These are phyloP conservation scores for Paramecium primaurelia DNA, from an alignment of 73 alveolate genomes.

Conservation along the genomic window DNA sequence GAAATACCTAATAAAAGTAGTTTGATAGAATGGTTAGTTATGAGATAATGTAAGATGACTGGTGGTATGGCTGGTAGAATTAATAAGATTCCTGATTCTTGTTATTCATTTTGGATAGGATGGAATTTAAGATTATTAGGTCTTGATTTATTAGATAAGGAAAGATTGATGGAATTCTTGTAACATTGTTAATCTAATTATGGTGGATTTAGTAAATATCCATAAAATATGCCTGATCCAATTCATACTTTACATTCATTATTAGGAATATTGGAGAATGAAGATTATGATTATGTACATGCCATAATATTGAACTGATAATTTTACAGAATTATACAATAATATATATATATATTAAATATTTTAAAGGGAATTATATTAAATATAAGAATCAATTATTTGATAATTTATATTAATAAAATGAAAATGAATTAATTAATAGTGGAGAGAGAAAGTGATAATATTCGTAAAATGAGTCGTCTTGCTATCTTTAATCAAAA, in stretches of 20 bases:
- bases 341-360: neutral
- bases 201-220: slow-evolving; percentile 34
- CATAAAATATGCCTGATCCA: neutral
- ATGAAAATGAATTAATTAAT: neutral
- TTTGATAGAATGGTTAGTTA: slow-evolving; percentile 78
- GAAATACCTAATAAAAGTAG: slow-evolving; percentile 45
- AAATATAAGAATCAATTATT: neutral
- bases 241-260: slow-evolving; percentile 40
- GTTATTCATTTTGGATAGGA: slow-evolving; percentile 97
- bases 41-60: slow-evolving; percentile 77
- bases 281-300: slow-evolving; percentile 14
- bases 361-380: too few species aligned
- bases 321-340: neutral
- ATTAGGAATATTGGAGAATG: neutral
- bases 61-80: slow-evolving; percentile 97
- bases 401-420: neutral
- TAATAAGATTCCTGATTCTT: slow-evolving; percentile 92
- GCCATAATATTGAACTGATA: neutral
- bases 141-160: neutral
- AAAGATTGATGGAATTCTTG: neutral
- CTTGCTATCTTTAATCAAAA: neutral
- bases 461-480: neutral
- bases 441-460: neutral
- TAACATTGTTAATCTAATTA: neutral
- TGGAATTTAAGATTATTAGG: neutral